phyloP scores from a whole-genome alignment of 306 rosid genomes.

The Acacia acuminata region DNA sequence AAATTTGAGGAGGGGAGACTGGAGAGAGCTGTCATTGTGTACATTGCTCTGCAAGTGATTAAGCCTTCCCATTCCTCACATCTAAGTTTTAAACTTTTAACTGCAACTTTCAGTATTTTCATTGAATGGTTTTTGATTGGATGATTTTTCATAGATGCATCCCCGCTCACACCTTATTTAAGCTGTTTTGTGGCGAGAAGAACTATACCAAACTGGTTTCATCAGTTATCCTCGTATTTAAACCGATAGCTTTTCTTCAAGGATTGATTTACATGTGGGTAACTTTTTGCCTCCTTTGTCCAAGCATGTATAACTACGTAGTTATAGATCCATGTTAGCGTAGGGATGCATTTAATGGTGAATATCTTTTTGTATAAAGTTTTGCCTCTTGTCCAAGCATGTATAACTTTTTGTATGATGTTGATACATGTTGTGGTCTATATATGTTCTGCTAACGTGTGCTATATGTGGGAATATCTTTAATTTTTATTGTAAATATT shows the following conservation, averaged over 20 bases:
- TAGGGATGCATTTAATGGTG: too few relatives aligned
- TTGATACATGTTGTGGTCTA: too few relatives aligned
- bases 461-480: too few relatives aligned
- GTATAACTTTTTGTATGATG: too few relatives aligned
- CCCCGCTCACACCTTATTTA: constrained; percentile 33
- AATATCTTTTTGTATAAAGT: too few relatives aligned
- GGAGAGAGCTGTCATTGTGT: background rate
- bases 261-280: constrained; percentile 87
- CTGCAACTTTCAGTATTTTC: background rate
- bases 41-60: background rate
- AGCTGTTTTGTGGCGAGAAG: constrained; percentile 80
- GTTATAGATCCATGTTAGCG: constrained; percentile 23
- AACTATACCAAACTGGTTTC: constrained; percentile 93
- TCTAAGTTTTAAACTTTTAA: background rate
- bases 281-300: constrained; percentile 29
- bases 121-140: constrained; percentile 11
- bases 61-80: background rate
- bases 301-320: constrained; percentile 26
- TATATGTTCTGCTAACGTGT: too few relatives aligned
- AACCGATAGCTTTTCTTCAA: constrained; percentile 82
- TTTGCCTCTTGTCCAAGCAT: too few relatives aligned
- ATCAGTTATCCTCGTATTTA: constrained; percentile 98
- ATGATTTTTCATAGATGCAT: constrained; percentile 24
- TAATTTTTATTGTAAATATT: too few relatives aligned
- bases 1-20: background rate